Evolutionary conservation across 2,329 filamentous ascomycete genomes (phyloP), one percentile per base, ranked within the genome.

Genomic region (Aspergillus calidoustus): DNA sequence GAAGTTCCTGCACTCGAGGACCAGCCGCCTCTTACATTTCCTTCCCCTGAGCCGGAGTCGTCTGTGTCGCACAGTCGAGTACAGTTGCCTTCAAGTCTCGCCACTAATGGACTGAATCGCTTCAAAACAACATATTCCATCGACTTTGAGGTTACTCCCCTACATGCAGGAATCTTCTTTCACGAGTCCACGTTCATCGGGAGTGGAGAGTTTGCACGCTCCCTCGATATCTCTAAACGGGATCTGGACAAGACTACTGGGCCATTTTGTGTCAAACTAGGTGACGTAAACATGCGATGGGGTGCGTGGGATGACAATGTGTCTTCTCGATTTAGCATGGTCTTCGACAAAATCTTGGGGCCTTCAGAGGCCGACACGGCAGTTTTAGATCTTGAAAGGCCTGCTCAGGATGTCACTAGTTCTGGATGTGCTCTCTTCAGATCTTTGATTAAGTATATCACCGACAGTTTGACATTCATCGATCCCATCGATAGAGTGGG

Each of bases 141-240:
- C 11, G 81, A 83, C 63, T 88, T 88, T 61, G 83, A 84, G 55
- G 72, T 86, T 8, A 70, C 70, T 5, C 82, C 83, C 25, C 71
- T 88, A 7, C 75, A 74, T 8, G 63, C 77, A 7, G 85, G 82
- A 1, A 86, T 83, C 0, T 86, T 81, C 67, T 88, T 87, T 64
- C 83, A 85, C 63, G 73, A 80, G 48, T 79, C 76, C 50, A 87
- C 85, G 4, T 85, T 88, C 62, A 77, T 88, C 60, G 86, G 86
- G 30, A 85, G 84, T 65, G 84, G 84, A 3, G 81, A 84, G 28
- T 81, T 88, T 51, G 69, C 73, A 17, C 77, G 76, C 41, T 81
- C 81, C 41, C 65, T 88, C 5, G 64, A 73, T 11, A 19, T 83
- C 11, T 54, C 59, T 22, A 66, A 71, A 7, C 74, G 82, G 46